phyloP scores from a whole-genome alignment of 2,329 filamentous ascomycete genomes.

The Scopulariopsis brevicaulis region DNA sequence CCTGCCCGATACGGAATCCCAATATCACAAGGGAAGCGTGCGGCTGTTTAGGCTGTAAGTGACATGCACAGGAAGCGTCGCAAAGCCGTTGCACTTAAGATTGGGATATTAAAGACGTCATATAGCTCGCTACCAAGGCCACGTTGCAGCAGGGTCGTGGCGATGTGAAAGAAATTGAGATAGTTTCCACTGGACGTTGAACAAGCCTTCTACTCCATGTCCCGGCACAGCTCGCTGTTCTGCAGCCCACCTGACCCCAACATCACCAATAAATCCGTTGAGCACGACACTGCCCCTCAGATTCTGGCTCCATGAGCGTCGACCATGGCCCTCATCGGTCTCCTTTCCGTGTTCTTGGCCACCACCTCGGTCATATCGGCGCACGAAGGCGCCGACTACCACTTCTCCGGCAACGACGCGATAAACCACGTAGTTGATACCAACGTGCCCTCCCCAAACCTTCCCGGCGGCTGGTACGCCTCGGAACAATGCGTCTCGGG shows the following conservation, averaged over 20 bases:
- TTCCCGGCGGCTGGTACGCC: slow-evolving; percentile 5
- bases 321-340: slow-evolving; percentile 1
- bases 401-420: slow-evolving; percentile 5
- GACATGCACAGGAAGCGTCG: neutral
- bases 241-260: too few relatives aligned
- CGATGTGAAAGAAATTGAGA: neutral
- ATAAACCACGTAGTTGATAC: neutral
- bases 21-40: neutral
- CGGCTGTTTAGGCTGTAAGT: slow-evolving; percentile 4
- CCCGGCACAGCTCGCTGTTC: neutral
- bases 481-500: neutral
- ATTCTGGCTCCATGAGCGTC: neutral
- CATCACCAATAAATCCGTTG: too few relatives aligned
- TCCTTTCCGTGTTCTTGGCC: neutral
- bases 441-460: neutral
- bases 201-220: neutral
- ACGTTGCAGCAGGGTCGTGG: slow-evolving; percentile 2
- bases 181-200: neutral
- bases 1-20: neutral
- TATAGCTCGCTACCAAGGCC: slow-evolving; percentile 5
- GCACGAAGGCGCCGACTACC: slow-evolving; percentile 2
- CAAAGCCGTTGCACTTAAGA: neutral
- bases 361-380: neutral
- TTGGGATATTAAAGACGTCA: neutral
- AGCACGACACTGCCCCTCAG: too few relatives aligned